These are phyloP conservation scores for Endoconidiophora polonica DNA, from an alignment of 2,329 filamentous ascomycete genomes.

Conservation along the genomic window DNA sequence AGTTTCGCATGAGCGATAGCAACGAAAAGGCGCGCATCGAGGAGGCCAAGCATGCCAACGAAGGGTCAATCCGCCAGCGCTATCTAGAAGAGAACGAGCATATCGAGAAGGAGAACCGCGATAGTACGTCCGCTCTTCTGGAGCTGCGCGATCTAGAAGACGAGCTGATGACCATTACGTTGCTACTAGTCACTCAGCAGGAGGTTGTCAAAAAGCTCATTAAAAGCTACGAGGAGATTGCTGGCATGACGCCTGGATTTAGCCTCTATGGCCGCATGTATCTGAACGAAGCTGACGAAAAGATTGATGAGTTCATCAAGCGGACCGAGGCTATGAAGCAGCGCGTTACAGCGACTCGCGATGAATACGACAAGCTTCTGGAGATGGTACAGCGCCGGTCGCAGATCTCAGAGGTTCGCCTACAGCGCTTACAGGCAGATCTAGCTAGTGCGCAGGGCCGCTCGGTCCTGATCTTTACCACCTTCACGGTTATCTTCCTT, in stretches of 20 bases:
- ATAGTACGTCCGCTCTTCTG: constrained; percentile 44
- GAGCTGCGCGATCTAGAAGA: constrained; percentile 49
- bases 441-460: constrained; percentile 44
- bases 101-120: constrained; percentile 40
- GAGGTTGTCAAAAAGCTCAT: constrained; percentile 32
- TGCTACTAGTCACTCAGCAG: constrained; percentile 41
- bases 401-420: constrained; percentile 47
- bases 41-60: constrained; percentile 23
- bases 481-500: constrained; percentile 45
- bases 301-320: constrained; percentile 37
- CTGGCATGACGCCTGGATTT: constrained; percentile 21
- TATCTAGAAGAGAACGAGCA: constrained; percentile 26
- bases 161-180: constrained; percentile 39
- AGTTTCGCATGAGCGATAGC: constrained; percentile 42
- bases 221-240: constrained; percentile 24
- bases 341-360: constrained; percentile 39
- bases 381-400: constrained; percentile 52
- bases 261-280: constrained; percentile 21
- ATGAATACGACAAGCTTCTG: constrained; percentile 47
- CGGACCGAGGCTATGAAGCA: constrained; percentile 40
- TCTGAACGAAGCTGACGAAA: constrained; percentile 33
- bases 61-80: constrained; percentile 22
- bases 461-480: constrained; percentile 50
- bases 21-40: constrained; percentile 26
- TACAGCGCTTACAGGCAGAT: constrained; percentile 45